Evolutionary conservation across 495 filamentous ascomycete species (phyloP), one percentile per base, ranked within the genome.

Genomic region (Poronia punctata): DNA sequence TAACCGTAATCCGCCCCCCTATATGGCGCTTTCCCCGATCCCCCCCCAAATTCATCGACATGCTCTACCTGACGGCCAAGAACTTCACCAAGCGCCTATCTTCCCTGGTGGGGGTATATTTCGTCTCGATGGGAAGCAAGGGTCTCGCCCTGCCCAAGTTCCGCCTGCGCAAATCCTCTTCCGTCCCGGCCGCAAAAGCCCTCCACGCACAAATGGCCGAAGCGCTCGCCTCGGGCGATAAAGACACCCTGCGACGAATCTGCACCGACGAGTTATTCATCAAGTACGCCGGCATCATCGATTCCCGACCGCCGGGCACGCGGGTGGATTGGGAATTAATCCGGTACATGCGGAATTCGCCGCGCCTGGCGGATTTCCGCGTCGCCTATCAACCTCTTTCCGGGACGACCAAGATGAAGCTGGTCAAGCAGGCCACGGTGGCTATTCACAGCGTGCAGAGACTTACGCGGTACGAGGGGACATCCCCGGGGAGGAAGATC

Each of bases 171-270:
- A 62, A 62, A 9, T 48, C 59, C 21, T 38, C 58, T 23, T 60
- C 71, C 18, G 65, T 68, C 10, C 63, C 68, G 12, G 65, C 65
- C 7, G 83, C 79, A 10, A 64, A 73, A 37, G 66, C 66, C 0
- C 62, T 92, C 9, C 82, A 94, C 54, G 48, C 64, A 16, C 54
- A 68, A 45, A 84, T 94, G 79, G 83, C 84, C 50, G 72, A 71
- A 40, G 79, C 83, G 7, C 74, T 90, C 41, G 86, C 87, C 20
- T 45, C 59, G 9, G 84, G 79, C 44, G 77, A 89, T 59, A 60
- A 67, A 29, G 41, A 57, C 4, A 70, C 68, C 10, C 52, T 93
- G 11, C 67, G 68, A 31, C 63, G 60, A 17, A 70, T 84, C 21
- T 83, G 82, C 64, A 66, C 68, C 21, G 68, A 70, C 17, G 75